phyloP scores from a whole-genome alignment of 176 grass and related monocot species.

The Aegilops speltoides region DNA sequence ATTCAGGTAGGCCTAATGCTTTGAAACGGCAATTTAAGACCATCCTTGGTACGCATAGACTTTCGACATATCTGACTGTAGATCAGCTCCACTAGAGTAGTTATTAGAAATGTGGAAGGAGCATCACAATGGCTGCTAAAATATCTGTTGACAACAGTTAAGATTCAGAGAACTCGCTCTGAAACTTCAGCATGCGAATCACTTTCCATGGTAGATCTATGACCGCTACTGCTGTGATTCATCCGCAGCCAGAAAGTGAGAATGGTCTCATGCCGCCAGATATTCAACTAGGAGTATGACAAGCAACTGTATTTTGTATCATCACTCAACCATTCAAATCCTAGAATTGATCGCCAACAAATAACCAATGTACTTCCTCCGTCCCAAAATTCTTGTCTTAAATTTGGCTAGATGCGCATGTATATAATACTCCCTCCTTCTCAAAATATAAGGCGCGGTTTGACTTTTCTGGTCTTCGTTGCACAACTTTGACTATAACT shows the following conservation, averaged over 20 bases:
- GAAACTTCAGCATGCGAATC: slow-evolving; percentile 2
- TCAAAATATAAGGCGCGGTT: too few relatives aligned
- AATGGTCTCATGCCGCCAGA: not conserved
- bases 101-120: not conserved
- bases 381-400: too few relatives aligned
- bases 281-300: slow-evolving; percentile 5
- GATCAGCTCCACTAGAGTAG: not conserved
- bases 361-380: not conserved
- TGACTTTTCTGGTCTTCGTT: too few relatives aligned
- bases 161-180: not conserved
- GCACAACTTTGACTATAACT: too few relatives aligned
- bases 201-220: not conserved
- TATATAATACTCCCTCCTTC: not conserved
- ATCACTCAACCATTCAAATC: not conserved
- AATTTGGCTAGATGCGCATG: too few relatives aligned
- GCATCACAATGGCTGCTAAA: not conserved
- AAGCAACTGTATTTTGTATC: slow-evolving; percentile 20
- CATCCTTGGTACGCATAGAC: not conserved
- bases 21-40: not conserved
- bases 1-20: not conserved
- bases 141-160: slow-evolving; percentile 18
- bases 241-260: not conserved
- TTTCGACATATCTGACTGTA: not conserved
- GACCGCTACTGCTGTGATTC: slow-evolving; percentile 8
- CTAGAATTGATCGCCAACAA: not conserved